Base-by-base conservation (phyloP, 2,329 filamentous ascomycete genomes). In the Fusarium sp. region DNA sequence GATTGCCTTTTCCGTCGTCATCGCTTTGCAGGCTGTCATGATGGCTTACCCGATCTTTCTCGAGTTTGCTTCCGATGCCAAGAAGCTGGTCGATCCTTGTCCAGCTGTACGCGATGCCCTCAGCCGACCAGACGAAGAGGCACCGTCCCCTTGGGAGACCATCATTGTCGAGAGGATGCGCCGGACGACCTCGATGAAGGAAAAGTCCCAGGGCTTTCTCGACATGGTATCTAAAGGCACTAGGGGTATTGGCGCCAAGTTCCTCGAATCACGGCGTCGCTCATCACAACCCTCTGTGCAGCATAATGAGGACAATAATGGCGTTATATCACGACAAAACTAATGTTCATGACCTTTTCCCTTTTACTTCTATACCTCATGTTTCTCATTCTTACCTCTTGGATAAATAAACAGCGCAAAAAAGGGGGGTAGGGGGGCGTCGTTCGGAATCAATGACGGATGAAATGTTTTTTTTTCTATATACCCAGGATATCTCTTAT, bases 1-100 rank as follows among this genome's bases (percentile, higher is more conserved):
- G 14, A 88, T 88, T 37, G 90, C 92, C 0, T 93, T 93, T 80
- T 83, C 90, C 35, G 86, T 95, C 5, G 89, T 94, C 2, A 83
- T 92, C 4, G 85, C 82, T 5, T 80, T 91, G 29, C 83, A 89
- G 58, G 83, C 84, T 1, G 80, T 85, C 27, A 85, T 85, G 22
- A 80, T 86, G 37, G 75, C 84, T 3, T 90, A 89, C 68, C 85
- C 89, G 0, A 70, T 87, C 6, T 89, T 88, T 72, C 80, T 91
- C 20, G 83, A 84, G 43, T 73, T 85, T 29, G 82, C 85, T n/a
- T 80, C 76, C 14, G 86, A 88, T 67, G 89, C 87, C 1, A 85
- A 84, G 68, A 75, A 80, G 13, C 78, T 89, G 63, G 85, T 87
- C 16, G 86, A 83, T 52, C 81, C 79, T 2, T 75, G 76, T 22